phyloP scores from a whole-genome alignment of 352 stramenopile species.

The Phytopythium sindhum region DNA sequence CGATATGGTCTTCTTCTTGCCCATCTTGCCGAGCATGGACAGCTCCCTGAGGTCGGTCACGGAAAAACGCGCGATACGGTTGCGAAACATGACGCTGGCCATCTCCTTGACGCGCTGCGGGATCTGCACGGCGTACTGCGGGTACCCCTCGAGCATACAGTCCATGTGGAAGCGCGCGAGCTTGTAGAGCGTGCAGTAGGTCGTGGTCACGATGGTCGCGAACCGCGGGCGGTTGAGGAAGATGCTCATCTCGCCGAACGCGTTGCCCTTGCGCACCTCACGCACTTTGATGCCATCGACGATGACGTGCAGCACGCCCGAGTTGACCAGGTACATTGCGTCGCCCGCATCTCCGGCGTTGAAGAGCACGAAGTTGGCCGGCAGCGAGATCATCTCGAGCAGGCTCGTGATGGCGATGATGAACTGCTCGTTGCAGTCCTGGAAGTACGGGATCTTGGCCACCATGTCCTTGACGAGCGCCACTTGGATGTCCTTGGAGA shows the following conservation, averaged over 20 bases:
- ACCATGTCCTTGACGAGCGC: conserved; percentile 60
- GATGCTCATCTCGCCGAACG: conserved; percentile 65
- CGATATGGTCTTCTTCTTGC: conserved; percentile 41
- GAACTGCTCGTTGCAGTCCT: conserved; percentile 57
- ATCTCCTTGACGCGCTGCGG: conserved; percentile 44
- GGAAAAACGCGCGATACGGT: conserved; percentile 8
- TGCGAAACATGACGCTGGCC: conserved; percentile 33
- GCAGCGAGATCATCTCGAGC: conserved; percentile 60
- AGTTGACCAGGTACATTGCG: conserved; percentile 71
- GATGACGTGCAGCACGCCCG: conserved; percentile 56
- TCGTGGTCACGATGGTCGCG: conserved; percentile 48
- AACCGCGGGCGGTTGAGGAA: conserved; percentile 52
- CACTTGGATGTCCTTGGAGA: conserved; percentile 62
- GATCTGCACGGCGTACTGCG: conserved; percentile 36
- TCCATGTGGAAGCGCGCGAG: conserved; percentile 52
- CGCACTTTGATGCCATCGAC: conserved; percentile 56
- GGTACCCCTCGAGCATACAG: conserved; percentile 53
- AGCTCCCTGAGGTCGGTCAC: not conserved
- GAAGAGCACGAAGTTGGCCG: conserved; percentile 49
- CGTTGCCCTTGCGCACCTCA: conserved; percentile 53
- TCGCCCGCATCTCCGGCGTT: conserved; percentile 44
- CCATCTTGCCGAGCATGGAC: conserved; percentile 4
- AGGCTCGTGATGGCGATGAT: conserved; percentile 61
- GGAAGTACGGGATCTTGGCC: conserved; percentile 51
- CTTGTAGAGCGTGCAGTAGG: conserved; percentile 65